These are phyloP conservation scores for Rutstroemia sp. DNA, from an alignment of 2,329 filamentous ascomycete genomes.

Conservation along the genomic window DNA sequence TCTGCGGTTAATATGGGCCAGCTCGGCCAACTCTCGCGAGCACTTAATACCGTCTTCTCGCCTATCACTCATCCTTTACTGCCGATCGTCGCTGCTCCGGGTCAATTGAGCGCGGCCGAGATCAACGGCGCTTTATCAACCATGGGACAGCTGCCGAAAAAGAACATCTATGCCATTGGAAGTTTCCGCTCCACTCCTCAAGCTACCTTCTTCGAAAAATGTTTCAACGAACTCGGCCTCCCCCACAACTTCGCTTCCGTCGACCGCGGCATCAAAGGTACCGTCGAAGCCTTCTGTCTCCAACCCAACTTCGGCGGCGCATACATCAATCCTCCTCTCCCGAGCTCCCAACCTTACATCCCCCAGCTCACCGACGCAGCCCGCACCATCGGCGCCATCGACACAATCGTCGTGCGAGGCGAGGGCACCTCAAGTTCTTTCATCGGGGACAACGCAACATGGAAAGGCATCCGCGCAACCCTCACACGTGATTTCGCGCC, in stretches of 20 bases:
- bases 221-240: conserved; percentile 76
- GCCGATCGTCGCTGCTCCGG: conserved; percentile 77
- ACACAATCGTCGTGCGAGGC: conserved; percentile 65
- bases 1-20: conserved; percentile 85
- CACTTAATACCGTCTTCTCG: conserved; percentile 78
- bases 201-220: conserved; percentile 80
- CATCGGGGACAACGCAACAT: conserved; percentile 74
- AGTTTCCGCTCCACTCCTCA: conserved; percentile 63
- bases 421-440: conserved; percentile 46
- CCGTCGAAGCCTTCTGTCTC: conserved; percentile 64
- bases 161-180: conserved; percentile 73
- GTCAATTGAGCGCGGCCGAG: conserved; percentile 77
- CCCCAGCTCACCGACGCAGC: conserved; percentile 67
- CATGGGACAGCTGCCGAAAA: conserved; percentile 73
- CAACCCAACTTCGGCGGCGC: conserved; percentile 75
- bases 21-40: conserved; percentile 76
- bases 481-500: conserved; percentile 76
- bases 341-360: conserved; percentile 50
- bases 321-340: conserved; percentile 68
- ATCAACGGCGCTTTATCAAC: conserved; percentile 74
- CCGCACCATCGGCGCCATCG: conserved; percentile 69
- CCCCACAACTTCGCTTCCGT: conserved; percentile 73
- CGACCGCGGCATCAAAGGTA: conserved; percentile 59
- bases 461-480: conserved; percentile 79
- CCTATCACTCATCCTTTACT: conserved; percentile 81